Percentiles rank a stretch among this genome's conserved stretches.
phyloP scores from a whole-genome alignment of 345 rosid genomes.

The Corymbia maculata region DNA sequence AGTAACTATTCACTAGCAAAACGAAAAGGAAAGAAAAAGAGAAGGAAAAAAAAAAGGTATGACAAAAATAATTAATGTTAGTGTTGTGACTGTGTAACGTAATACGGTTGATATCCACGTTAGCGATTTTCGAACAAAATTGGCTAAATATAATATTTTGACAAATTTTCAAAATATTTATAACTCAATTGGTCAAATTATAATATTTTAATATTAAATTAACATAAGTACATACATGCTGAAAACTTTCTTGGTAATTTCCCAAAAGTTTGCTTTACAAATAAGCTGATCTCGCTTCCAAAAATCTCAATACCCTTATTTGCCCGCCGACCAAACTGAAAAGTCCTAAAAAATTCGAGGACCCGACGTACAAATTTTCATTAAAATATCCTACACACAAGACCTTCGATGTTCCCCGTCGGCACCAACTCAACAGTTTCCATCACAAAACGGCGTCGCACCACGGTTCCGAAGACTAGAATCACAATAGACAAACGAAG shows the following conservation, averaged over 20 bases:
- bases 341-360: background rate
- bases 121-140: accelerated
- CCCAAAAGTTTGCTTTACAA: background rate
- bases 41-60: too few species aligned
- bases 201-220: too few species aligned
- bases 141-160: accelerated
- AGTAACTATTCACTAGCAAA: accelerated
- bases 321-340: background rate
- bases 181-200: accelerated
- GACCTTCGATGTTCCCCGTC: background rate
- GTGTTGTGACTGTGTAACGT: accelerated
- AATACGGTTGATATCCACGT: accelerated
- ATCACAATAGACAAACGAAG: background rate
- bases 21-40: too few species aligned
- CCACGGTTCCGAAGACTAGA: too few species aligned
- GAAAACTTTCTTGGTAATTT: too few species aligned
- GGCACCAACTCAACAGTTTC: background rate
- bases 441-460: background rate
- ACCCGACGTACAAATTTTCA: background rate
- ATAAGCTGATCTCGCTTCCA: background rate
- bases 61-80: too few species aligned
- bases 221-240: background rate
- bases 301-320: background rate
- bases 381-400: background rate
- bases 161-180: background rate